phyloP scores from a whole-genome alignment of 257 asterid genomes.

The Solanum pinnatisectum region DNA sequence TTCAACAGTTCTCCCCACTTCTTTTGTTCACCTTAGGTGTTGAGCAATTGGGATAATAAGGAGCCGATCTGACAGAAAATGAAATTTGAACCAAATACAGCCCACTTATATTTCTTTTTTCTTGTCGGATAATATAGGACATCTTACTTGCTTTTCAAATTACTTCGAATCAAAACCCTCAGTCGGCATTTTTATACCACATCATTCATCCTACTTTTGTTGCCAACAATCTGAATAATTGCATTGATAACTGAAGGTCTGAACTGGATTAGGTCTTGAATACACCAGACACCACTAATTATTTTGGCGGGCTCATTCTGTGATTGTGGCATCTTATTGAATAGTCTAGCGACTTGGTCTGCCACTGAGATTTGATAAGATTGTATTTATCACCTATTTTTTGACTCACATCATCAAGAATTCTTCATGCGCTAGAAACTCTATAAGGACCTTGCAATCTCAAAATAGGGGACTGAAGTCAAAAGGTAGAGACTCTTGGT shows the following conservation, averaged over 20 bases:
- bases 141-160: background rate
- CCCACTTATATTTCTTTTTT: background rate
- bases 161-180: background rate
- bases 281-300: background rate
- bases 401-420: background rate
- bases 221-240: background rate
- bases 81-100: background rate
- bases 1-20: background rate
- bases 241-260: background rate
- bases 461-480: background rate
- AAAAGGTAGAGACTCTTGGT: background rate
- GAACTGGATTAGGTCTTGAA: background rate
- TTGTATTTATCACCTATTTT: background rate
- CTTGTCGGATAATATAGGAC: background rate
- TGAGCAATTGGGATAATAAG: background rate
- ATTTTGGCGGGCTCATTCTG: background rate
- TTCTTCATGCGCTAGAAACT: background rate
- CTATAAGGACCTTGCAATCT: background rate
- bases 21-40: background rate
- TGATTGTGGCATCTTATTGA: background rate
- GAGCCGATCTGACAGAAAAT: background rate
- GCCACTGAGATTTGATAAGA: background rate
- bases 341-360: background rate
- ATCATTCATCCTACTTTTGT: background rate
- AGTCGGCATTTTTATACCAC: background rate